Evolutionary conservation across 1,284 basidiomycete genomes (phyloP).

Genomic region (Microbotryum intermedium): DNA sequence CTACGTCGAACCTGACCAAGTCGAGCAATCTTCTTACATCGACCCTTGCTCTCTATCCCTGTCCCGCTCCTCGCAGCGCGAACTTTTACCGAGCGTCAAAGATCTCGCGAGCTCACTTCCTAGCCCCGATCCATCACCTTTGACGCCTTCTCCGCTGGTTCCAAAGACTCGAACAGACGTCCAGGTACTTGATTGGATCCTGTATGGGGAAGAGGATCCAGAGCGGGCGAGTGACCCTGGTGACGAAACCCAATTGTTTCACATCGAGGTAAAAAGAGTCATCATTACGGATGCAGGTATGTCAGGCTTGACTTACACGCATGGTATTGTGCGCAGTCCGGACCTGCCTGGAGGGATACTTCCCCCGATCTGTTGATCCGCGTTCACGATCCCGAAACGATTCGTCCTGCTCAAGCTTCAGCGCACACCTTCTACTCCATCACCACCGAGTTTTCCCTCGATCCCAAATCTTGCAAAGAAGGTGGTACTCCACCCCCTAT

Average conservation of each 20-base stretch:
- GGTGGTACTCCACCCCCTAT: constrained; percentile 47
- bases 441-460: constrained; percentile 8
- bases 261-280: constrained; percentile 51
- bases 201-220: constrained; percentile 5
- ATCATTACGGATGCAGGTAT: constrained; percentile 25
- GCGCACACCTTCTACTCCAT: constrained; percentile 67
- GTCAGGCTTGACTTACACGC: neutral
- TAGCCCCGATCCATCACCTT: too few relatives aligned
- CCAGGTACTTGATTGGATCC: constrained; percentile 6
- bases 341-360: constrained; percentile 59
- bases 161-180: too few relatives aligned
- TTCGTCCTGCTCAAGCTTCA: constrained; percentile 50
- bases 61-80: too few relatives aligned
- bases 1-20: too few relatives aligned
- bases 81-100: too few relatives aligned
- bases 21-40: too few relatives aligned
- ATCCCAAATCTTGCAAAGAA: too few relatives aligned
- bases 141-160: too few relatives aligned
- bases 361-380: constrained; percentile 61
- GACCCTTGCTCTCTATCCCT: too few relatives aligned
- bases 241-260: constrained; percentile 36
- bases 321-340: constrained; percentile 19
- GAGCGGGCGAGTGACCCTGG: constrained; percentile 33
- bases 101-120: too few relatives aligned
- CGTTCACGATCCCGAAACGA: constrained; percentile 69